Evolutionary conservation across 176 grass and related monocot genomes (phyloP).

Genomic region (Oryza longistaminata): DNA sequence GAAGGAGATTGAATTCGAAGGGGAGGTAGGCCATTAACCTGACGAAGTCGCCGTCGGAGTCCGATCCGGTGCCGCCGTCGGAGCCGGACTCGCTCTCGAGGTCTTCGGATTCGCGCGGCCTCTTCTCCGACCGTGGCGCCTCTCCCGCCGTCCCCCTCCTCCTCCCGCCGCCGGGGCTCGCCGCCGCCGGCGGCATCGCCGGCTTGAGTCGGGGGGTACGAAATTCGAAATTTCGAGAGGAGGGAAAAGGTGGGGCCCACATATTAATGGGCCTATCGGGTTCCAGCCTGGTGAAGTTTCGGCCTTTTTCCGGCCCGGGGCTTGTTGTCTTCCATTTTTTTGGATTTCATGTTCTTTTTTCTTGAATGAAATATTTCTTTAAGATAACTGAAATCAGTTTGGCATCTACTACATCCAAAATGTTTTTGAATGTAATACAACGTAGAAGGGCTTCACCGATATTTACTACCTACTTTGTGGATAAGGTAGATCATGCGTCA

Average conservation of each 20-base stretch:
- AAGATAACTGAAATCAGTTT: too few species aligned
- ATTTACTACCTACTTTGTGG: too few species aligned
- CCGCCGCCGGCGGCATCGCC: constrained; percentile 16
- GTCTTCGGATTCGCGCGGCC: not conserved
- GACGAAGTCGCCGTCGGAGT: constrained; percentile 26
- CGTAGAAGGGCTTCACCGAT: too few species aligned
- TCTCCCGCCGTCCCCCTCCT: not conserved
- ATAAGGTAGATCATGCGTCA: too few species aligned
- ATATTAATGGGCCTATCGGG: too few species aligned
- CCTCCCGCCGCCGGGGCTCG: constrained; percentile 15
- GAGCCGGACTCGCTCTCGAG: not conserved
- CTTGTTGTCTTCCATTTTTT: too few species aligned
- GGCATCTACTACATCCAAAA: too few species aligned
- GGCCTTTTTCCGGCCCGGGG: too few species aligned
- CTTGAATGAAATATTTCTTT: too few species aligned
- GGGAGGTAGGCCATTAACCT: constrained; percentile 19
- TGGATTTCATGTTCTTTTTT: too few species aligned
- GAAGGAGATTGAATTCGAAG: not conserved
- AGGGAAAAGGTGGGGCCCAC: not conserved
- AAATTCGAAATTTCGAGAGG: constrained; percentile 15
- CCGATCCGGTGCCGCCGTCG: not conserved
- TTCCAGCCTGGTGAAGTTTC: too few species aligned
- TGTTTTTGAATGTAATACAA: too few species aligned
- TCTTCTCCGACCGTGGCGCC: not conserved
- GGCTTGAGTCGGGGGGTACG: not conserved